phyloP scores from a whole-genome alignment of 352 stramenopile genomes.

The Peronospora tabacina region DNA sequence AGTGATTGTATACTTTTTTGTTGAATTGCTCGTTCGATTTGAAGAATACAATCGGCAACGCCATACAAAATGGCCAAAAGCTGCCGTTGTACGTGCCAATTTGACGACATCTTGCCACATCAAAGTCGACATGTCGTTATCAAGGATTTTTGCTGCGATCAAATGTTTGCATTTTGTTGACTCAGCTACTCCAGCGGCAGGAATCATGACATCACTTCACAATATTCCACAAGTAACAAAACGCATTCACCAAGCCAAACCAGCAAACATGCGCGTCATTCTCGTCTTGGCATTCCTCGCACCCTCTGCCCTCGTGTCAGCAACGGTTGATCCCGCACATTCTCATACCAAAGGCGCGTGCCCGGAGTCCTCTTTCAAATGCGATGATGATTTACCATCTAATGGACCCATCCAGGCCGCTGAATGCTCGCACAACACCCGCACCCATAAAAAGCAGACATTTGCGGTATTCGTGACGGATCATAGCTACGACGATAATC shows the following conservation, averaged over 20 bases:
- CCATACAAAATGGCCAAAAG: too few relatives aligned
- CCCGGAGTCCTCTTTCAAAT: slow-evolving; percentile 1
- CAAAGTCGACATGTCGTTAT: too few relatives aligned
- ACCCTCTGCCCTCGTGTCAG: slow-evolving; percentile 20
- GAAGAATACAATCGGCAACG: too few relatives aligned
- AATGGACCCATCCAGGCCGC: slow-evolving; percentile 27
- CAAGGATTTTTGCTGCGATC: too few relatives aligned
- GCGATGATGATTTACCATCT: slow-evolving; percentile 13
- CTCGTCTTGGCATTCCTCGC: slow-evolving; percentile 17
- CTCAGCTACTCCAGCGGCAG: too few relatives aligned
- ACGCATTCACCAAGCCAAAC: background rate
- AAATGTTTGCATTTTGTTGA: too few relatives aligned
- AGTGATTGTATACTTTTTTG: too few relatives aligned
- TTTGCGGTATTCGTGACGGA: slow-evolving; percentile 30
- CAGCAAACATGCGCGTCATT: slow-evolving; percentile 14
- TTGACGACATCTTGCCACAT: too few relatives aligned
- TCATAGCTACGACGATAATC: slow-evolving; percentile 27
- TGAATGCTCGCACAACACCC: slow-evolving; percentile 36
- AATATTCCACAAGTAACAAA: too few relatives aligned
- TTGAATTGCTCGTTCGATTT: too few relatives aligned
- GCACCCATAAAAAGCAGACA: slow-evolving; percentile 23
- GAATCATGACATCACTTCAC: too few relatives aligned
- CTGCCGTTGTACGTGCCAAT: too few relatives aligned
- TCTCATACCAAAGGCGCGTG: slow-evolving; percentile 25
- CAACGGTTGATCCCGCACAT: slow-evolving; percentile 20